These are phyloP conservation scores for Torulaspora quercuum DNA, from an alignment of 805 yeast species.

Conservation along the genomic window DNA sequence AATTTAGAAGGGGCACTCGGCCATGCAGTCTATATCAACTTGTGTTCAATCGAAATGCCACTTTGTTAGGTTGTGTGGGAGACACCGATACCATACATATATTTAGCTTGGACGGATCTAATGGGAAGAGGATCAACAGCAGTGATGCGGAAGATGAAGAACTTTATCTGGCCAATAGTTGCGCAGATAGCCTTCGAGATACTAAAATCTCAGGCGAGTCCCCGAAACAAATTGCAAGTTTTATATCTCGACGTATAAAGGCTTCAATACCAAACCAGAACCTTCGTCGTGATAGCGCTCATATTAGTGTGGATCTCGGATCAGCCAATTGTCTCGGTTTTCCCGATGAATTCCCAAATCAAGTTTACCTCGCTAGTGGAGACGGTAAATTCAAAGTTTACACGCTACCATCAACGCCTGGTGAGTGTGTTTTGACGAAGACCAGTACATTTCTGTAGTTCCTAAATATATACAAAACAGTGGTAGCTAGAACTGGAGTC, in stretches of 20 bases:
- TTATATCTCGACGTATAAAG: conserved; percentile 27
- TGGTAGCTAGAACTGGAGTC: too few species aligned
- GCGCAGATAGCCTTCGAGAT: conserved; percentile 9
- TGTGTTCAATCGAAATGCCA: conserved; percentile 58
- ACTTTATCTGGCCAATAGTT: conserved; percentile 10
- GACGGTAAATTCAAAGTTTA: conserved; percentile 31
- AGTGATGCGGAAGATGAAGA: conserved; percentile 17
- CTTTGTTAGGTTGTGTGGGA: conserved; percentile 73
- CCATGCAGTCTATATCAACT: conserved; percentile 68
- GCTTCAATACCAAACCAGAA: conserved; percentile 33
- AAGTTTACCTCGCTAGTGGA: conserved; percentile 30
- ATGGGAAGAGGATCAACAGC: conserved; percentile 2
- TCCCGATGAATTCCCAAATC: conserved; percentile 34
- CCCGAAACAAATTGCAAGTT: conserved; percentile 26
- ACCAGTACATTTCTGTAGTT: conserved; percentile 23
- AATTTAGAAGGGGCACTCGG: conserved; percentile 71
- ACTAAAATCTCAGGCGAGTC: conserved; percentile 13
- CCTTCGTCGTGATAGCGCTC: conserved; percentile 32
- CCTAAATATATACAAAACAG: too few species aligned
- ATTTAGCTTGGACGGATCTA: conserved; percentile 48
- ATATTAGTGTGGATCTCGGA: conserved; percentile 26
- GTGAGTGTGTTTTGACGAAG: conserved; percentile 32
- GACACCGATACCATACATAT: conserved; percentile 89
- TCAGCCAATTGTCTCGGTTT: conserved; percentile 28
- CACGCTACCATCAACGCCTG: conserved; percentile 28